These are phyloP conservation scores for Claviceps sp. DNA, from an alignment of 2,329 filamentous ascomycete genomes.

Conservation along the genomic window DNA sequence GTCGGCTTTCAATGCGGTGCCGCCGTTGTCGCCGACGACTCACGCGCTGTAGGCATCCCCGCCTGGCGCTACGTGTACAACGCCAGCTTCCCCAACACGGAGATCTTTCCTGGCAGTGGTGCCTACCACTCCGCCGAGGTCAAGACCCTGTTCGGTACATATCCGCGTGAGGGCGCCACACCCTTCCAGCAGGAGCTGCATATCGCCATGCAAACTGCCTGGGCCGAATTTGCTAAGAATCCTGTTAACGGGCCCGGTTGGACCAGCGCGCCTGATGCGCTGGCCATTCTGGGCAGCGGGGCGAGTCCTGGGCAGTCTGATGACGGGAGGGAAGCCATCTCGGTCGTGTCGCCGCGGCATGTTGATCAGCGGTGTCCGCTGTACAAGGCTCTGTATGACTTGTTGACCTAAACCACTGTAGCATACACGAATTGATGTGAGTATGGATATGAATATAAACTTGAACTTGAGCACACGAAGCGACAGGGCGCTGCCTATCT, in stretches of 20 bases:
- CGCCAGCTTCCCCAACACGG: constrained; percentile 34
- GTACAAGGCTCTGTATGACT: background rate
- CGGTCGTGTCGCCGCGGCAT: background rate
- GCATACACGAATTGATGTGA: no score
- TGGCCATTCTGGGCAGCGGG: constrained; percentile 14
- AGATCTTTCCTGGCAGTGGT: constrained; percentile 17
- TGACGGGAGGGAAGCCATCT: background rate
- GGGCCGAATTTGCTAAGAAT: constrained; percentile 17
- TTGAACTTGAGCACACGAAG: no score
- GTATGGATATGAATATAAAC: no score
- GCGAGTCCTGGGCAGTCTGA: background rate
- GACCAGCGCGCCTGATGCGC: constrained; percentile 7
- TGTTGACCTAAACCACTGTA: background rate
- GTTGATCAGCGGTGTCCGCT: background rate
- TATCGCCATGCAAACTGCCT: constrained; percentile 14
- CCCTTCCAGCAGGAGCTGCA: constrained; percentile 10
- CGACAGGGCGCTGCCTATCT: no score
- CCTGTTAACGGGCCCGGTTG: constrained; percentile 14
- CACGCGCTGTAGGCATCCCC: constrained; percentile 18
- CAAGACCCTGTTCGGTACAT: constrained; percentile 29
- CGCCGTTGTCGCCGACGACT: constrained; percentile 17
- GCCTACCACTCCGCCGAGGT: constrained; percentile 35
- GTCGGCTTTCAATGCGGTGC: constrained; percentile 11
- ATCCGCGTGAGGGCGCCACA: constrained; percentile 8
- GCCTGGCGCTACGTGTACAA: constrained; percentile 33